Percentiles rank a stretch among this genome's conserved stretches.
Evolutionary conservation across 2,329 filamentous ascomycete species (phyloP).

Genomic region (Aureobasidium sp.): DNA sequence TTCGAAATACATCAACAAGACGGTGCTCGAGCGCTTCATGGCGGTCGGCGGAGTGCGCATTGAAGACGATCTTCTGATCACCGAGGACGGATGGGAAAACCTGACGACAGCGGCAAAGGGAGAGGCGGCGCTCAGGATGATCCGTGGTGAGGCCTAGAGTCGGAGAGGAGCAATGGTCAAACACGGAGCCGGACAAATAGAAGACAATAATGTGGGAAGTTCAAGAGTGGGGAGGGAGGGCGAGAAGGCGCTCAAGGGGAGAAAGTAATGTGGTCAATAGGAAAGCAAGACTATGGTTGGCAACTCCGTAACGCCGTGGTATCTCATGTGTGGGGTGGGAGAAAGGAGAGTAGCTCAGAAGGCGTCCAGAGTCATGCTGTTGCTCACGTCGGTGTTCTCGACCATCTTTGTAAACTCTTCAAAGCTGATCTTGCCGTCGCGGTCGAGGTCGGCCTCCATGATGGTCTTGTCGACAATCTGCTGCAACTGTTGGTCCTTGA

Average conservation of each 20-base stretch:
- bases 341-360: neutral
- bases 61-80: conserved; percentile 69
- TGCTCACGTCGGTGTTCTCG: conserved; percentile 68
- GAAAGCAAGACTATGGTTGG: neutral
- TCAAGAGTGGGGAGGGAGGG: too few relatives aligned
- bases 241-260: too few relatives aligned
- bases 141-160: conserved; percentile 26
- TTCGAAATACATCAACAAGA: conserved; percentile 66
- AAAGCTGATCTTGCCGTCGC: conserved; percentile 97
- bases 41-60: conserved; percentile 69
- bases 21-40: conserved; percentile 73
- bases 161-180: neutral
- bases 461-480: conserved; percentile 99
- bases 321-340: conserved; percentile 9
- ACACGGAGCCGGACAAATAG: neutral
- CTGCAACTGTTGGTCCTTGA: conserved; percentile 98
- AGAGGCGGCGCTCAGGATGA: conserved; percentile 54
- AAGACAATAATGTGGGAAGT: neutral
- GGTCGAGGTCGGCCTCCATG: conserved; percentile 96
- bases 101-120: conserved; percentile 66
- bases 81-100: conserved; percentile 61
- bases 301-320: conserved; percentile 16
- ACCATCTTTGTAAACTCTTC: conserved; percentile 99
- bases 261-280: neutral
- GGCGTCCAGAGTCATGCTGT: conserved; percentile 5